Base-by-base conservation (phyloP, 306 rosid species). In the Prunus dulcis region DNA sequence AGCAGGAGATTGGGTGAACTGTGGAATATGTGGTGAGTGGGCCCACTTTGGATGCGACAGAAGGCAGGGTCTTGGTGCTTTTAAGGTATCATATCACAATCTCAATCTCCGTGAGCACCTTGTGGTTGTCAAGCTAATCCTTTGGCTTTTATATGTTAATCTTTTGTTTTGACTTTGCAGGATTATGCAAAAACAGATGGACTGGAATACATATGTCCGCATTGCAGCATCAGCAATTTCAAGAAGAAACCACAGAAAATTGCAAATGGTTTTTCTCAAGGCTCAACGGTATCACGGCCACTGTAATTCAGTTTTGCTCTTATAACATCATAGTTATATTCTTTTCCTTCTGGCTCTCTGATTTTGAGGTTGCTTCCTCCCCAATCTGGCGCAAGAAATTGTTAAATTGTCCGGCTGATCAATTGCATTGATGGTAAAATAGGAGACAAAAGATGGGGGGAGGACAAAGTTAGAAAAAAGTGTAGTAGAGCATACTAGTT, bases 1-100 rank as follows among this genome's bases (percentile, higher is more conserved):
- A 71, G 96, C 98, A 23, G 99, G 99, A 79, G 99, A 96, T 78
- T 96, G 99, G 99, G 99, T 96, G 74, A 96, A 96, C 82, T 96
- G 99, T 62, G 99, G 99, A 69, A 92, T 96, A 80, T 96, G 99
- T 82, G 99, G 99, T 13, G 99, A 96, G 88, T 96, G 99, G 99
- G 99, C 99, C 6, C 99, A 96, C 80, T 96, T 96, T 43, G 99
- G 99, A 70, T 96, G 99, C 55, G 99, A 96, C 89, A 89, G 99
- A 87, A 85, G 99, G 84, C 98, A 96, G 81, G 99, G 99, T 56
- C 93, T 96, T 32, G 99, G 99, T 6, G 99, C 99, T 38, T 96
- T 96, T 84, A 96, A 96, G 99, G 99, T 96, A 90, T 47, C 3
- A 4, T 43, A 46, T 69, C 45, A 22, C 83, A 69, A 30, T 38